Percentiles rank a stretch among this genome's conserved stretches.
Evolutionary conservation across 129 eudicot genomes (phyloP).

Genomic region (Tanacetum coccineum): DNA sequence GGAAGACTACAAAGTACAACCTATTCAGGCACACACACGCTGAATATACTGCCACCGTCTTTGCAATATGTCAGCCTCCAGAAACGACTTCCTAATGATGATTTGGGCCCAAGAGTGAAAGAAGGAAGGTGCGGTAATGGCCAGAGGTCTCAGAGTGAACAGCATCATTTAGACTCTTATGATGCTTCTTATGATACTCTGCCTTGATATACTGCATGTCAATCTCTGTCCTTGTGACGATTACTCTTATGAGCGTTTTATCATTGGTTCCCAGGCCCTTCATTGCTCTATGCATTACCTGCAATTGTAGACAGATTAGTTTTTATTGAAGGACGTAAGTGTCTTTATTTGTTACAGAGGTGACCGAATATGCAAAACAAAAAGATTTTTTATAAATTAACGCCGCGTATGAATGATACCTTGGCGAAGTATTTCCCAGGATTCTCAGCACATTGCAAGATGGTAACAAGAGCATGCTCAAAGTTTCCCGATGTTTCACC

Average conservation of each 20-base stretch:
- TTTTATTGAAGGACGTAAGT: too few species aligned
- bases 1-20: not conserved
- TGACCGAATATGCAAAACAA: too few species aligned
- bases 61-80: not conserved
- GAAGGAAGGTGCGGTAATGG: too few species aligned
- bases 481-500: slow-evolving; percentile 81
- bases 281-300: slow-evolving; percentile 82
- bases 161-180: slow-evolving; percentile 62
- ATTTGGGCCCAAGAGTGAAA: too few species aligned
- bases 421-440: slow-evolving; percentile 76
- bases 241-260: slow-evolving; percentile 55
- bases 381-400: too few species aligned
- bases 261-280: slow-evolving; percentile 89
- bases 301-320: not conserved
- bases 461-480: slow-evolving; percentile 62
- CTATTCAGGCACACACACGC: too few species aligned
- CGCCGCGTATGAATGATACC: slow-evolving; percentile 34
- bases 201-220: slow-evolving; percentile 86
- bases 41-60: too few species aligned
- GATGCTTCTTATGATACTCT: slow-evolving; percentile 70
- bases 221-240: slow-evolving; percentile 77
- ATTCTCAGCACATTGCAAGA: slow-evolving; percentile 72
- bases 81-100: too few species aligned
- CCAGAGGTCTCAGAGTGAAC: slow-evolving; percentile 38
- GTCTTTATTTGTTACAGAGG: too few species aligned